Percentiles rank a stretch among this genome's conserved stretches.
Conservation (phyloP, 1,139 yeast species). For the Hansenula sp. region DNA sequence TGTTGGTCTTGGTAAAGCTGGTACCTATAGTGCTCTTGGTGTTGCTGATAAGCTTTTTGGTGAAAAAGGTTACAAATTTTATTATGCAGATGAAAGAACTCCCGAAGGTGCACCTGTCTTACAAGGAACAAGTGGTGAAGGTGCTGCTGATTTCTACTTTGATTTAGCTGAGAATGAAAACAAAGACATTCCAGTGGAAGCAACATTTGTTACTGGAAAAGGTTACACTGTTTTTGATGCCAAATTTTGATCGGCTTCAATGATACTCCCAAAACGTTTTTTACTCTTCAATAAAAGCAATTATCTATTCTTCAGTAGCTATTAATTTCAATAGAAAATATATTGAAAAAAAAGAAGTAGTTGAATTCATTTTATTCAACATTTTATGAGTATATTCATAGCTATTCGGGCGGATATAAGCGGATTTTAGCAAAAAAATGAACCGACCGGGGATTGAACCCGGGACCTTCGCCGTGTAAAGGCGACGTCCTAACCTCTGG, state of each 20-base stretch:
- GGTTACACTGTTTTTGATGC: too few relatives aligned
- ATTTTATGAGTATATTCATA: too few relatives aligned
- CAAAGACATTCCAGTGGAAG: constrained; percentile 3
- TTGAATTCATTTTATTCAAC: too few relatives aligned
- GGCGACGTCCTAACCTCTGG: constrained; percentile 23
- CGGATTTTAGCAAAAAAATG: too few relatives aligned
- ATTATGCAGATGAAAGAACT: constrained; percentile 4
- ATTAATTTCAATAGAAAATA: too few relatives aligned
- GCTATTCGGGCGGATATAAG: too few relatives aligned
- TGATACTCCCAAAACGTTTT: too few relatives aligned
- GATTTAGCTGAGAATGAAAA: constrained; percentile 4
- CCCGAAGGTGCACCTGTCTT: constrained; percentile 1
- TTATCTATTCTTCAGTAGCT: too few relatives aligned
- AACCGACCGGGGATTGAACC: constrained; percentile 23
- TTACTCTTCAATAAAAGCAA: too few relatives aligned
- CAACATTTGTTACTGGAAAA: constrained; percentile 3
- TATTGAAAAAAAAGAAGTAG: too few relatives aligned
- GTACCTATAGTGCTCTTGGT: neutral
- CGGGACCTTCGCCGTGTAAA: constrained; percentile 23
- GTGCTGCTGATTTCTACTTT: constrained; percentile 4
- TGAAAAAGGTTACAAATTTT: constrained; percentile 1
- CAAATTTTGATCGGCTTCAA: too few relatives aligned
- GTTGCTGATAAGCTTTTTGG: neutral
- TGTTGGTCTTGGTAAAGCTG: constrained; percentile 4
- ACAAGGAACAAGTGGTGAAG: constrained; percentile 1